These are phyloP conservation scores for Hypomontagnella submonticulosa DNA, from an alignment of 495 filamentous ascomycete genomes.

Conservation along the genomic window DNA sequence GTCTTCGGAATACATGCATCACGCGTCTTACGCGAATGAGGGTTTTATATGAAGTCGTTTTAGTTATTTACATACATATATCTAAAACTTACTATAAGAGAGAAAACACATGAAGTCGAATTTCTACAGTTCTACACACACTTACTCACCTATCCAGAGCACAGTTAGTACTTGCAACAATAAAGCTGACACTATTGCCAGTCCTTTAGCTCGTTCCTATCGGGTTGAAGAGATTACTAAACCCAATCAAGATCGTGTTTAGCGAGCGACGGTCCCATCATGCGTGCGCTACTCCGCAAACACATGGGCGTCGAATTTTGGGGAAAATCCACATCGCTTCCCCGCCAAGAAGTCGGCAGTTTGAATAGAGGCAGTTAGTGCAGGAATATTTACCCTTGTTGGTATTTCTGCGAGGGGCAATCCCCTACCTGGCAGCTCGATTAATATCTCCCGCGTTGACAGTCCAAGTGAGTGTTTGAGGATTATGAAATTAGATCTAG, in stretches of 20 bases:
- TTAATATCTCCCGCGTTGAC: background rate
- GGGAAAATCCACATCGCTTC: conserved; percentile 37
- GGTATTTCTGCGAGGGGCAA: conserved; percentile 28
- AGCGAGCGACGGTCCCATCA: conserved; percentile 12
- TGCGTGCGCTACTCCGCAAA: conserved; percentile 29
- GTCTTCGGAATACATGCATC: too few species aligned
- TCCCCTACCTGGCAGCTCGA: conserved; percentile 6
- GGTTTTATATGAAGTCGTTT: too few species aligned
- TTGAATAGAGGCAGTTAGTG: conserved; percentile 24
- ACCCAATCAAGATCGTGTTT: conserved; percentile 21
- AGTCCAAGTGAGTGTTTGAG: background rate
- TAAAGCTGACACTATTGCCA: too few species aligned
- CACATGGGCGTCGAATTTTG: conserved; percentile 22
- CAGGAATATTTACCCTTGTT: conserved; percentile 11
- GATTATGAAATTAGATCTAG: background rate
- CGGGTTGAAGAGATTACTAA: conserved; percentile 26
- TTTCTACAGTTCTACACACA: too few species aligned
- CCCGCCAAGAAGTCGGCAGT: conserved; percentile 43
- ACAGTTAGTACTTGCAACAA: too few species aligned
- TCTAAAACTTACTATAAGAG: too few species aligned
- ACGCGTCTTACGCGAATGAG: too few species aligned
- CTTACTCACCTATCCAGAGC: too few species aligned
- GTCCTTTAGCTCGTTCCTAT: conserved; percentile 9
- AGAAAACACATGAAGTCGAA: too few species aligned
- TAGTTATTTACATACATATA: too few species aligned